These are phyloP conservation scores for Emericellopsis terricola DNA, from an alignment of 495 filamentous ascomycete species.

Conservation along the genomic window DNA sequence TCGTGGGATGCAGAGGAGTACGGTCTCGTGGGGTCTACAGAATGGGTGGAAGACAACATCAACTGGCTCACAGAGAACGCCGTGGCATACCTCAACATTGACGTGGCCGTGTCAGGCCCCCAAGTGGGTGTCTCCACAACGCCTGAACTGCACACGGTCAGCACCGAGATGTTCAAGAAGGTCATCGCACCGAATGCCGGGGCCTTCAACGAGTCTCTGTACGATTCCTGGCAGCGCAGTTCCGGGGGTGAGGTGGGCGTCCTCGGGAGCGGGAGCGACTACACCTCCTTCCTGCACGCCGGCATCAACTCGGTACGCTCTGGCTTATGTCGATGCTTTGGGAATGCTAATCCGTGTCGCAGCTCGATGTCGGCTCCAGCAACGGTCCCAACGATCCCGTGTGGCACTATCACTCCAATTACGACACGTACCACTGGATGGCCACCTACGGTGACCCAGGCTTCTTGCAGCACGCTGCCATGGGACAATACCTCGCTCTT, in stretches of 20 bases:
- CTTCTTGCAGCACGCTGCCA: conserved; percentile 60
- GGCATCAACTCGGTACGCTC: conserved; percentile 70
- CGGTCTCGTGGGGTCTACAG: conserved; percentile 77
- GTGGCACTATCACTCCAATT: conserved; percentile 83
- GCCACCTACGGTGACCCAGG: conserved; percentile 60
- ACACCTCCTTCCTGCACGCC: conserved; percentile 80
- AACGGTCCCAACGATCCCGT: conserved; percentile 25
- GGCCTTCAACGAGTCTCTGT: conserved; percentile 47
- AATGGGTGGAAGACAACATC: conserved; percentile 86
- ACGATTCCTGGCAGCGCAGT: conserved; percentile 56
- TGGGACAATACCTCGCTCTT: conserved; percentile 65
- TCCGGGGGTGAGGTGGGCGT: conserved; percentile 51
- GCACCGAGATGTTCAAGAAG: conserved; percentile 47
- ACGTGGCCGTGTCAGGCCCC: conserved; percentile 53
- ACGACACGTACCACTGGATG: conserved; percentile 88
- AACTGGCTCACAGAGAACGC: conserved; percentile 63
- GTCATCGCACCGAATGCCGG: conserved; percentile 43
- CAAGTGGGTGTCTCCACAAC: conserved; percentile 52
- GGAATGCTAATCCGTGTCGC: too few species aligned
- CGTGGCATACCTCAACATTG: conserved; percentile 83
- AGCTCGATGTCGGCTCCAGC: conserved; percentile 69
- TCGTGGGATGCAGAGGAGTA: conserved; percentile 95
- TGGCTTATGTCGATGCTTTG: too few species aligned
- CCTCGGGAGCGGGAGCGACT: conserved; percentile 72
- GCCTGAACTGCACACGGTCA: conserved; percentile 60